phyloP scores from a whole-genome alignment of 768 basidiomycete species.

The Cyathus striatus region DNA sequence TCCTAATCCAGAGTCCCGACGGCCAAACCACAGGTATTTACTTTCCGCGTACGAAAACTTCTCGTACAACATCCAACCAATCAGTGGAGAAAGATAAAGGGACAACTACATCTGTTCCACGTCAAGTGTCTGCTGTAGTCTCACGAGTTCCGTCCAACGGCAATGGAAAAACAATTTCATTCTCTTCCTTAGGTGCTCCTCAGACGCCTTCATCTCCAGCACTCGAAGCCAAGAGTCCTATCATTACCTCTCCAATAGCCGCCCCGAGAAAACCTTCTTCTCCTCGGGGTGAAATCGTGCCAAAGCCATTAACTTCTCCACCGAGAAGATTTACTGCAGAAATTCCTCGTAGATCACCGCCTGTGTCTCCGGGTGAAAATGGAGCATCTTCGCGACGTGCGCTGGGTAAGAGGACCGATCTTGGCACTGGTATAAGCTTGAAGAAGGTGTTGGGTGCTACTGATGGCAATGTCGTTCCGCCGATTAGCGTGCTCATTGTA shows the following conservation, averaged over 20 bases:
- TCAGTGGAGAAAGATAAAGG: slow-evolving; percentile 45
- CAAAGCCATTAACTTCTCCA: slow-evolving; percentile 9
- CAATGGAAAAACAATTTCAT: slow-evolving; percentile 13
- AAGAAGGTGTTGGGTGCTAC: slow-evolving; percentile 44
- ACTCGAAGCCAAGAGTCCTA: not conserved
- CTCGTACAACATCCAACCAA: slow-evolving; percentile 26
- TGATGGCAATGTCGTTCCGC: slow-evolving; percentile 81
- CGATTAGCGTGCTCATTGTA: slow-evolving; percentile 96
- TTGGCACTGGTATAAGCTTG: slow-evolving; percentile 20
- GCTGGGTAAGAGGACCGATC: slow-evolving; percentile 15
- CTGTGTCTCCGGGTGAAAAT: slow-evolving; percentile 8
- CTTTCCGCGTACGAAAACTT: slow-evolving; percentile 64
- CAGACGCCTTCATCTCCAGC: not conserved
- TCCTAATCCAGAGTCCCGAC: slow-evolving; percentile 89
- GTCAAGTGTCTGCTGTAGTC: slow-evolving; percentile 19
- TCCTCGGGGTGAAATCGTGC: slow-evolving; percentile 12
- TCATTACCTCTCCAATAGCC: not conserved
- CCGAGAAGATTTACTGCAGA: slow-evolving; percentile 3
- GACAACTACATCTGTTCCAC: slow-evolving; percentile 23
- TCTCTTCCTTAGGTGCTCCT: slow-evolving; percentile 25
- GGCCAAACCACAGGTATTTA: slow-evolving; percentile 94
- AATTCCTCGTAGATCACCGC: slow-evolving; percentile 6
- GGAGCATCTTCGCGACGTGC: slow-evolving; percentile 7
- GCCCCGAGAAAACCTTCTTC: not conserved
- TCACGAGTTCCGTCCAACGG: slow-evolving; percentile 18